Percentiles rank a stretch among this genome's conserved stretches.
Conservation (phyloP, 2,329 filamentous ascomycete species). For the Penicillium griseofulvum region DNA sequence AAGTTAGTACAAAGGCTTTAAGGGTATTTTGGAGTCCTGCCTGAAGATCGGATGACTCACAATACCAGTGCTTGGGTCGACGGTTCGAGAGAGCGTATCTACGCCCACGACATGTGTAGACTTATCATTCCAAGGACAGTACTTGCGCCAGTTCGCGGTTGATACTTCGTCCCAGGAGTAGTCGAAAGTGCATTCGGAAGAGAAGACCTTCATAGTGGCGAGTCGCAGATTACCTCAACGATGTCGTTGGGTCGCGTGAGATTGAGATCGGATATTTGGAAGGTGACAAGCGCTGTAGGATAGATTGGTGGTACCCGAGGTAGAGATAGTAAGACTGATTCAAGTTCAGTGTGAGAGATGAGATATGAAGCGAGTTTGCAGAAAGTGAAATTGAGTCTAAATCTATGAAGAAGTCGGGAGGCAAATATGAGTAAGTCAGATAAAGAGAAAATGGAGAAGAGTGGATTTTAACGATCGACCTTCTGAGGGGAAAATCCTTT, state of each 20-base stretch:
- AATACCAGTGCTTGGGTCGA: slow-evolving; percentile 65
- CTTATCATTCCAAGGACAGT: slow-evolving; percentile 98
- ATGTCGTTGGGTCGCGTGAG: not conserved
- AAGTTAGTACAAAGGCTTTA: slow-evolving; percentile 10
- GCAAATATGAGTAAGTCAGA: slow-evolving; percentile 7
- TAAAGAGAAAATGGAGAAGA: slow-evolving; percentile 8
- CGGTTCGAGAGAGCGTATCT: slow-evolving; percentile 76
- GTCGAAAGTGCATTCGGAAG: slow-evolving; percentile 83
- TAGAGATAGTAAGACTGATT: not conserved
- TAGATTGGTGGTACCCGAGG: not conserved
- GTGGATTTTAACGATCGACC: slow-evolving; percentile 8
- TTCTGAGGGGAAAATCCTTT: slow-evolving; percentile 4
- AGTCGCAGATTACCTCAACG: not conserved
- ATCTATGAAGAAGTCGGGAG: slow-evolving; percentile 2
- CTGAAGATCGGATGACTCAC: slow-evolving; percentile 45
- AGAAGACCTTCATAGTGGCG: slow-evolving; percentile 85
- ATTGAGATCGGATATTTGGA: not conserved
- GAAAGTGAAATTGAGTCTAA: not conserved
- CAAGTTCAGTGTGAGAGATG: not conserved
- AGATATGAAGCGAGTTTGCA: not conserved
- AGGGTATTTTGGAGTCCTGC: not conserved
- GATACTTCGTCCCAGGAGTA: slow-evolving; percentile 99
- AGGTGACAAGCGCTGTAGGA: not conserved
- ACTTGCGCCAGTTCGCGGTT: slow-evolving; percentile 97
- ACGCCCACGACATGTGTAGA: slow-evolving; percentile 95